Evolutionary conservation across 768 basidiomycete species (phyloP).

Genomic region (Artomyces pyxidatus): DNA sequence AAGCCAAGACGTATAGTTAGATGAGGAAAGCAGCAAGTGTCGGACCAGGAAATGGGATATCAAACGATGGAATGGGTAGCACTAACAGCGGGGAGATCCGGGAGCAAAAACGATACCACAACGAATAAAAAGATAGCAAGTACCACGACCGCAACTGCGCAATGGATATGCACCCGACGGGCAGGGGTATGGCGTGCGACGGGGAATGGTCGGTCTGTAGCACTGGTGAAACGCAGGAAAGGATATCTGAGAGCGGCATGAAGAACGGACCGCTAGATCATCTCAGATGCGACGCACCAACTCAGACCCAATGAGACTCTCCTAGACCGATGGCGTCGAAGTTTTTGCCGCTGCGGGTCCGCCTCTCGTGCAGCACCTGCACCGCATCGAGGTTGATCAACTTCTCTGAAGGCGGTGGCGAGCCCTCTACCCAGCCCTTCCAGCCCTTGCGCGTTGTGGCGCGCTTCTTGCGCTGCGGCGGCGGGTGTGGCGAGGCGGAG

Average conservation of each 20-base stretch:
- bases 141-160: too few relatives aligned
- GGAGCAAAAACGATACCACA: too few relatives aligned
- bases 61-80: neutral
- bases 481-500: conserved; percentile 18
- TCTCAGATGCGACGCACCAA: conserved; percentile 28
- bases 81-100: too few relatives aligned
- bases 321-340: conserved; percentile 78
- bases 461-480: conserved; percentile 40
- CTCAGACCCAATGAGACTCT: conserved; percentile 69
- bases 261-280: conserved; percentile 42
- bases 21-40: neutral
- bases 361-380: conserved; percentile 60
- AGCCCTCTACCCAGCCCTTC: conserved; percentile 90
- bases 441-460: conserved; percentile 68
- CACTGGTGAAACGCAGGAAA: neutral
- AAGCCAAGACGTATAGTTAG: neutral
- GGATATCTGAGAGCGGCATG: conserved; percentile 21
- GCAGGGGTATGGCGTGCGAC: conserved; percentile 4
- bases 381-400: conserved; percentile 75
- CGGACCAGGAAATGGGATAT: neutral
- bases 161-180: conserved; percentile 9
- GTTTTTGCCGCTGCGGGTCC: conserved; percentile 78
- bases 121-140: too few relatives aligned
- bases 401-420: conserved; percentile 71
- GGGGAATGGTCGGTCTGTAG: neutral